phyloP scores from a whole-genome alignment of 2,329 filamentous ascomycete species.

The Ploettnerulaceae sp. region DNA sequence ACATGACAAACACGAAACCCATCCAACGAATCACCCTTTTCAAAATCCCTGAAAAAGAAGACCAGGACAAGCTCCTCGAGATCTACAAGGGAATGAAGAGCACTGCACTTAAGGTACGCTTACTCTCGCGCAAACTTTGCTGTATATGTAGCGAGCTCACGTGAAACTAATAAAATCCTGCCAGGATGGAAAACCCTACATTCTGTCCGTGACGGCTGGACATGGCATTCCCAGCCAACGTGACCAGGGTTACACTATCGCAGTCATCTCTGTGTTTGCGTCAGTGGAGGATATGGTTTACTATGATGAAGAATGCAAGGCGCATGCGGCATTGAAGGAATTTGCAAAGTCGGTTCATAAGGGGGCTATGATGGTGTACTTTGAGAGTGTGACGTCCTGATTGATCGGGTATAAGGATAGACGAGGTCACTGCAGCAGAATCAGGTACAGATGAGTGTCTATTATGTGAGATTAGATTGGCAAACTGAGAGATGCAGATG shows the following conservation, averaged over 20 bases:
- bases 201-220: not conserved
- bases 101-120: not conserved
- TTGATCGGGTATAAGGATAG: no score
- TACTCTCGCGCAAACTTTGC: not conserved
- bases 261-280: not conserved
- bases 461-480: no score
- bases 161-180: not conserved
- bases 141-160: no score
- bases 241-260: not conserved
- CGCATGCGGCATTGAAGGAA: not conserved
- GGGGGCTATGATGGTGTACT: constrained; percentile 2
- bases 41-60: not conserved
- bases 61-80: not conserved
- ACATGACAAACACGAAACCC: not conserved
- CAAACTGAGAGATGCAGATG: no score
- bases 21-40: not conserved
- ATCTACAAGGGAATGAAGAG: not conserved
- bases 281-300: not conserved
- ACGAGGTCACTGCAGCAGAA: no score
- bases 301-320: not conserved
- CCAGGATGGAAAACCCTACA: not conserved
- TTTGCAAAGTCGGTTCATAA: not conserved
- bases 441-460: no score
- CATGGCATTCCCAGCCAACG: not conserved
- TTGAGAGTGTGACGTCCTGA: constrained; percentile 1